Base-by-base conservation (phyloP, 1,139 yeast species). In the Suhomyces taliae region DNA sequence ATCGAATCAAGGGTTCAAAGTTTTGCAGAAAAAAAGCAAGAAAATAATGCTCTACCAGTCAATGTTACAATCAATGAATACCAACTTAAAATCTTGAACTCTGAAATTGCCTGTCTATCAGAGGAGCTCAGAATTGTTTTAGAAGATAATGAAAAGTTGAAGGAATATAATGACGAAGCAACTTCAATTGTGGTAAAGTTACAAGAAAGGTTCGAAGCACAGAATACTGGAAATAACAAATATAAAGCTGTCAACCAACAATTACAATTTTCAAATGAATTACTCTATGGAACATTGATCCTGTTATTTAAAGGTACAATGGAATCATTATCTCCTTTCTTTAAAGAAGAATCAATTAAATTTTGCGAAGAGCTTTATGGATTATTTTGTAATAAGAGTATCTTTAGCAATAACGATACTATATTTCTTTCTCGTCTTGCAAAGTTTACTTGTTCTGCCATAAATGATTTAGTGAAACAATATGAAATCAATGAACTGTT, bases 301-400 rank as follows among this genome's bases (percentile, higher is more conserved):
- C 36, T 31, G 32, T 7, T 45, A 9, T 36, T 38, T 7, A 31
- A 41, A 27, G 34, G 34, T 7, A 19, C 37, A 6, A n/a, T 45
- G 34, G 45, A 37, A 8, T 26, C 50, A 8, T 49, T 64, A 34
- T 43, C 51, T 34, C 65, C 65, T 8, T 50, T 61, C 51, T 49
- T 63, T 46, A 52, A 60, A 39, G 55, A 57, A 8, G 67, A 64
- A 39, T 57, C 67, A 11, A 45, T 51, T 11, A 41, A 41, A 1
- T 56, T 53, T 36, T 53, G 58, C 42, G 43, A 43, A 8, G 50
- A 53, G 11, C 39, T 62, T 15, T 49, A 51, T 24, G 37, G 47
- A 9, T 46, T 52, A 6, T 48, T 63, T 14, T 37, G 37, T n/a
- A 27, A 41, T n/a, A 50, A 46, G 14, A 45, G 40, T 8, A 15